These are phyloP conservation scores for Vanilla planifolia DNA, from an alignment of 106 monocot genomes.

Conservation along the genomic window DNA sequence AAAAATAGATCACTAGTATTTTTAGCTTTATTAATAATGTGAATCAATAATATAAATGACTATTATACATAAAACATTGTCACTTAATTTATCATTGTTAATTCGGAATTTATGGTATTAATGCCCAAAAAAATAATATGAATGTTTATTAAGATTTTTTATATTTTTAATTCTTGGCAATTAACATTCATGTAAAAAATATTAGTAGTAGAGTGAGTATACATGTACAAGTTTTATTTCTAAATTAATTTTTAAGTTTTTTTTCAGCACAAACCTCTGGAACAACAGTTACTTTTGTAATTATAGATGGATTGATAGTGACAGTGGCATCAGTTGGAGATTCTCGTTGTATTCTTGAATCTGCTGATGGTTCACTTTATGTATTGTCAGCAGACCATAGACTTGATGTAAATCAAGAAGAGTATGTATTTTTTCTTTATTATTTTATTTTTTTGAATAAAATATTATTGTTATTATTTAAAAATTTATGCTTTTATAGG, in stretches of 20 bases:
- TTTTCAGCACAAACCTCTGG: slow-evolving; percentile 75
- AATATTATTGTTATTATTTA: slow-evolving; percentile 1
- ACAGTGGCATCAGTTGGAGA: slow-evolving; percentile 97
- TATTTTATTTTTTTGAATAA: background rate
- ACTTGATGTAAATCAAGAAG: slow-evolving; percentile 72
- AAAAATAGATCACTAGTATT: too few species aligned
- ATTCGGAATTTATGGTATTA: too few species aligned
- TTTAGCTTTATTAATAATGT: too few species aligned
- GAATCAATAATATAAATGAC: too few species aligned
- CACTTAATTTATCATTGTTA: too few species aligned
- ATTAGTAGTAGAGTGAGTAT: too few species aligned
- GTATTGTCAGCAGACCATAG: slow-evolving; percentile 79
- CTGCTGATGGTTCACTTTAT: slow-evolving; percentile 80
- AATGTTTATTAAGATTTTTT: too few species aligned
- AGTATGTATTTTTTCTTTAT: slow-evolving; percentile 38
- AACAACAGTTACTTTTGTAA: slow-evolving; percentile 91
- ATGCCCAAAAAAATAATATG: too few species aligned
- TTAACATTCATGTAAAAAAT: too few species aligned
- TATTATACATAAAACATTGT: too few species aligned
- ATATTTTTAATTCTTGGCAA: too few species aligned
- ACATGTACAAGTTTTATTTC: background rate
- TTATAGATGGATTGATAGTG: slow-evolving; percentile 80
- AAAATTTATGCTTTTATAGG: slow-evolving; percentile 25
- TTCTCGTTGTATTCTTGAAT: slow-evolving; percentile 88
- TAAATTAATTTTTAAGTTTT: background rate